A percentile compares a stretch with the other conserved stretches of the same genome.
Evolutionary conservation across 1,139 yeast species (phyloP).

Genomic region (Nakaseomyces kungkrabaensis): DNA sequence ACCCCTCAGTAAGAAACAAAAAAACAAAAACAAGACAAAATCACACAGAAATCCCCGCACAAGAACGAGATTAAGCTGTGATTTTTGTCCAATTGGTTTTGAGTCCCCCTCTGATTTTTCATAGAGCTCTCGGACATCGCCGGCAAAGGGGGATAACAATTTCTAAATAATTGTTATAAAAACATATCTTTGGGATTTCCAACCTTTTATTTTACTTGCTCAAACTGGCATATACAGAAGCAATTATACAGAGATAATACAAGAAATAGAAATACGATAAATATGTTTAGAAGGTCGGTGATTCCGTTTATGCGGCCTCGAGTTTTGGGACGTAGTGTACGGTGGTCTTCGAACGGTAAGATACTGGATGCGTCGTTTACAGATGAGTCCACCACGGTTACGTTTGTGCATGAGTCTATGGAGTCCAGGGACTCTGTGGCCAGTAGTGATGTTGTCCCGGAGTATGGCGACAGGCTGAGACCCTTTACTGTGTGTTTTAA

Average conservation of each 20-base stretch:
- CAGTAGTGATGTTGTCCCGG: background rate
- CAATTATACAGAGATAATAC: no score
- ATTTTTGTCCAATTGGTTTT: background rate
- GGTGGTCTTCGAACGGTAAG: background rate
- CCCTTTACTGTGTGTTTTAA: slow-evolving; percentile 36
- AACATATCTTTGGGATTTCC: no score
- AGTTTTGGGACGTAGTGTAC: background rate
- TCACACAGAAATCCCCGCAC: background rate
- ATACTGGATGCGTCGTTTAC: slow-evolving; percentile 2
- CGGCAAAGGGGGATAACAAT: background rate
- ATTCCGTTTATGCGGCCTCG: background rate
- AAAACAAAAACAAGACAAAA: no score
- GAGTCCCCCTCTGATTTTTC: background rate
- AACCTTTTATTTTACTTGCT: no score
- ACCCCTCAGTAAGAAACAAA: background rate
- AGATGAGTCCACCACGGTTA: slow-evolving; percentile 2
- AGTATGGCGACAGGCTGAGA: slow-evolving; percentile 5
- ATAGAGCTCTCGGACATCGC: background rate
- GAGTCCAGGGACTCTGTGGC: background rate
- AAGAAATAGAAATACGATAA: background rate
- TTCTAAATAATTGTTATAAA: background rate
- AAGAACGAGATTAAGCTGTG: background rate
- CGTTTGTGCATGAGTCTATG: slow-evolving; percentile 3
- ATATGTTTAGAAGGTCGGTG: slow-evolving; percentile 1
- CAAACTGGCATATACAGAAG: no score